phyloP scores from a whole-genome alignment of 306 rosid genomes.

The Pueraria montana region DNA sequence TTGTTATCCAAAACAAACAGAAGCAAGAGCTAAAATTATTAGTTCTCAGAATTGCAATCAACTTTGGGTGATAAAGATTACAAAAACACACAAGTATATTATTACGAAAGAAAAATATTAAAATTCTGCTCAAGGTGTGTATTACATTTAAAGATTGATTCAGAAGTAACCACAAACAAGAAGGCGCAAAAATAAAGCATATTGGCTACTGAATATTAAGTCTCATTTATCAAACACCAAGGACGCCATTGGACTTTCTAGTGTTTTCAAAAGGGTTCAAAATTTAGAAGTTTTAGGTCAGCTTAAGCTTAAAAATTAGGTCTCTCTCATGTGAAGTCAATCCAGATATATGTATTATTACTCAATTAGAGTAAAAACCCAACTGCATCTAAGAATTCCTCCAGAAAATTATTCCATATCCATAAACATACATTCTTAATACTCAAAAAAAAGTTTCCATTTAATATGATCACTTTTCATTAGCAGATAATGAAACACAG shows the following conservation, averaged over 20 bases:
- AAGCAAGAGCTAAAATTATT: constrained; percentile 2
- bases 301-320: neutral
- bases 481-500: constrained; percentile 20
- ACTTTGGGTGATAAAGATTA: constrained; percentile 3
- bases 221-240: neutral
- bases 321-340: constrained; percentile 18
- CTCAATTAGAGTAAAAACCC: constrained; percentile 3
- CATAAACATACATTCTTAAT: neutral
- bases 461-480: constrained; percentile 19
- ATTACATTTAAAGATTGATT: neutral
- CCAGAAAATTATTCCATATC: neutral
- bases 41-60: constrained; percentile 15
- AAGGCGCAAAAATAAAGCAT: neutral
- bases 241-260: neutral
- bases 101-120: neutral
- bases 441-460: neutral
- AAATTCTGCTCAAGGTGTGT: neutral
- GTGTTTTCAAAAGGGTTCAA: neutral
- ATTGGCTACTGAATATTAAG: constrained; percentile 19
- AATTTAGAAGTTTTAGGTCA: constrained; percentile 23
- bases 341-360: neutral
- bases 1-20: constrained; percentile 21
- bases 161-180: constrained; percentile 2
- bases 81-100: neutral
- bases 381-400: constrained; percentile 23